Evolutionary conservation across 2,329 filamentous ascomycete species (phyloP), one percentile per base, ranked within the genome.

Genomic region (Pseudocercospora musae): DNA sequence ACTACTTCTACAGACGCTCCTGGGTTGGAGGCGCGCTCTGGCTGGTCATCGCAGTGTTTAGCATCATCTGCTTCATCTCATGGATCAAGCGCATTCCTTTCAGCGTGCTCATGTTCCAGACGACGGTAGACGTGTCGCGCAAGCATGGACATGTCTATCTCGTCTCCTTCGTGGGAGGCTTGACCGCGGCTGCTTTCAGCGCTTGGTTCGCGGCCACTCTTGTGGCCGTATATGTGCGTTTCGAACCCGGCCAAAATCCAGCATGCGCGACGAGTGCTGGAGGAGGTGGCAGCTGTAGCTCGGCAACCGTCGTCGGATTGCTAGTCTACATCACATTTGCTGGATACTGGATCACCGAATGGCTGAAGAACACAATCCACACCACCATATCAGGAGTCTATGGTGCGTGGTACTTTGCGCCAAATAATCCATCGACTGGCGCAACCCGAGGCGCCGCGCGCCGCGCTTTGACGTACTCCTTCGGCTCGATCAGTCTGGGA

Each of bases 21-120:
- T 96, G 87, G 78, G 89, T 88, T 6, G 92, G 90, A 10, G 94
- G 91, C 37, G 94, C 97, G 44, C 88, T 96, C 0, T 96, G 95
- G 75, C 80, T 96, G 13, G 74, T 96, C 60, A 96, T 97, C 72
- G 82, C 85, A n/a, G 77, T 89, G 53, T 93, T 96, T 77, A 85
- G 89, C 63, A 84, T 91, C 60, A 83, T 96, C 72, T 92, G 88
- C 73, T 97, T 97, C 79, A 88, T 90, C 72, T 89, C 86, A 55
- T 98, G 94, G 93, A 94, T 94, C 59, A 88, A 86, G 18, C 85
- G 93, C 57, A 97, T 98, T 63, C 94, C 92, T 0, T 97, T 96
- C 76, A 92, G 89, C 8, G 91, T 91, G 0, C 80, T 97, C 64
- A 96, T 97, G 91, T 84, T 97, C 54, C 88, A 89, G 76, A 94